These are phyloP conservation scores for Combretum micranthum DNA, from an alignment of 345 rosid species.

Conservation along the genomic window DNA sequence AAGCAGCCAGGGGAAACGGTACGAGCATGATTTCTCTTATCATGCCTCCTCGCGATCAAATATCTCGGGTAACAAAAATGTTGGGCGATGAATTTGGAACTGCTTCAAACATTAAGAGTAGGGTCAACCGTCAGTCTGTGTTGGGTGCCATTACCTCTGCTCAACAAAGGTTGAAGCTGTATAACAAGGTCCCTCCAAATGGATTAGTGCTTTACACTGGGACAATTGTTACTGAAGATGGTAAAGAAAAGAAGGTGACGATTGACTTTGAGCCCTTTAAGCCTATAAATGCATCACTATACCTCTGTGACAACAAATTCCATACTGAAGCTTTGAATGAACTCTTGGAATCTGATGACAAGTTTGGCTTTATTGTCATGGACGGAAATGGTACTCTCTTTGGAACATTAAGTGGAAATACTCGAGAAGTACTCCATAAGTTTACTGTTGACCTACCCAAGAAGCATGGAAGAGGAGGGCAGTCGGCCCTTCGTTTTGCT, in stretches of 20 bases:
- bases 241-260: conserved; percentile 90
- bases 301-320: conserved; percentile 84
- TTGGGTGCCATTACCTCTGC: conserved; percentile 93
- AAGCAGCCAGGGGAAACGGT: conserved; percentile 89
- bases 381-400: conserved; percentile 89
- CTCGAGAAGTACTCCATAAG: conserved; percentile 87
- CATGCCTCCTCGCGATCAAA: conserved; percentile 95
- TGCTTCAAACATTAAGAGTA: conserved; percentile 88
- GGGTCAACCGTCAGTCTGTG: conserved; percentile 89
- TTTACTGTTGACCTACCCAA: conserved; percentile 85
- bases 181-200: conserved; percentile 82
- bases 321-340: conserved; percentile 85
- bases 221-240: conserved; percentile 72
- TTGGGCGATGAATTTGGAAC: conserved; percentile 93
- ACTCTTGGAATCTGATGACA: conserved; percentile 84
- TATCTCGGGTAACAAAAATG: conserved; percentile 90
- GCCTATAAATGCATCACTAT: conserved; percentile 85
- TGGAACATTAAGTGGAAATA: conserved; percentile 88
- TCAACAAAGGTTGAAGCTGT: conserved; percentile 86
- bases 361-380: conserved; percentile 91
- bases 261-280: conserved; percentile 92
- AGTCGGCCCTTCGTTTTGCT: conserved; percentile 93
- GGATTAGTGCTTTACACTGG: conserved; percentile 91
- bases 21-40: conserved; percentile 97
- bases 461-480: conserved; percentile 98